Percentiles rank a stretch among this genome's conserved stretches.
These are phyloP conservation scores for Populus hybrid DNA, from an alignment of 441 rosid species.

Conservation along the genomic window DNA sequence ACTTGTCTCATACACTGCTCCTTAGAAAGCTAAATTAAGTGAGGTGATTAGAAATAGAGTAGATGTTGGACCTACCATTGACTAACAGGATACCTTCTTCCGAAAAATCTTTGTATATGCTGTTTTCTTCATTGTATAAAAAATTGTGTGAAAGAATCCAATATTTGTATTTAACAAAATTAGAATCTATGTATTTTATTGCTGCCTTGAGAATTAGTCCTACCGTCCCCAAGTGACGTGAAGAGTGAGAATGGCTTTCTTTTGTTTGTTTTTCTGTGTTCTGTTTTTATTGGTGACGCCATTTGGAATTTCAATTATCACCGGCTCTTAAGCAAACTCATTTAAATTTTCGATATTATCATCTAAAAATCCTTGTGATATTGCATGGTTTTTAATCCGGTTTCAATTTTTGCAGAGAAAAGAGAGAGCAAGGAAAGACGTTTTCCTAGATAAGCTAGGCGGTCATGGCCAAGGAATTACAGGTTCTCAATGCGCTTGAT, in stretches of 20 bases:
- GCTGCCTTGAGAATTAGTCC: neutral
- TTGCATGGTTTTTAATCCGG: neutral
- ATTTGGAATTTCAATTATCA: neutral
- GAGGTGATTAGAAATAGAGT: neutral
- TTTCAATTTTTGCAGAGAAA: conserved; percentile 8
- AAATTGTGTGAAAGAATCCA: neutral
- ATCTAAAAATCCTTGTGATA: neutral
- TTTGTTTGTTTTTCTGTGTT: neutral
- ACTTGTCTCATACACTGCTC: neutral
- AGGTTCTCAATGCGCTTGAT: conserved; percentile 77
- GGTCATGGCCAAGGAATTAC: conserved; percentile 45
- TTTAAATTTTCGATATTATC: neutral
- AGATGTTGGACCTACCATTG: conserved; percentile 11
- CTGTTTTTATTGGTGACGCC: neutral
- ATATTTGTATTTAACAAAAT: neutral
- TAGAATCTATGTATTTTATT: neutral
- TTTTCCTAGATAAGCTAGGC: neutral
- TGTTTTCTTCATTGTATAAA: neutral
- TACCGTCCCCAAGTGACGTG: neutral
- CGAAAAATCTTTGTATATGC: neutral
- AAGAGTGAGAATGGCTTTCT: neutral
- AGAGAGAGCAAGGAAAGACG: neutral
- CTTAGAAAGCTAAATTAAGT: neutral
- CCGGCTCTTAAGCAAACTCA: neutral
- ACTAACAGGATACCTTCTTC: neutral